Evolutionary conservation across 257 asterid genomes (phyloP), one percentile per base, ranked within the genome.

Genomic region (Scutellaria minor): DNA sequence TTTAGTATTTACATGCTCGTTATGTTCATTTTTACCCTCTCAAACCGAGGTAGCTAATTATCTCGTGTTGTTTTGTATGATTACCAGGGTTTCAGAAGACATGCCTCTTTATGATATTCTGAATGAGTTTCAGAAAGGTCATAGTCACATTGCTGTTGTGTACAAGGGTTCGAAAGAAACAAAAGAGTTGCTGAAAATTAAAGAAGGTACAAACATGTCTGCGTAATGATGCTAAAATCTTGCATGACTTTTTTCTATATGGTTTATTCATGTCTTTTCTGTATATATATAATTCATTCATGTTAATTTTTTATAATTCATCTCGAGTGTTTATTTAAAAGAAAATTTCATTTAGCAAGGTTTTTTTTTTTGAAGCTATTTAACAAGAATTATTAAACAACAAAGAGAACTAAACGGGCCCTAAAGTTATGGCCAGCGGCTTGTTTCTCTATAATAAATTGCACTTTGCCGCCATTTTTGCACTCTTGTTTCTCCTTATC

Each of bases 101-200:
- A 89, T 91, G 84, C 99, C 99, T 59, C 98, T 94, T 46, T 94
- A 94, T 75, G 99, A 94, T 85, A 94, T 94, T 52, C 86, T 94
- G 75, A 94, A 94, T 72, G 99, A 94, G 60, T 94, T 94, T 84
- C 98, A 94, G 78, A 91, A 92, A 88, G 99, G 99, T 53, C 99
- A 94, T 80, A 91, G 99, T 80, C 99, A 94, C 92, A 80, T 94
- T 58, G 99, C 98, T 58, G 97, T 90, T 40, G 98, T 94, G 52
- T 91, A 85, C 68, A 83, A 80, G 83, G 96, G 88, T 81, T 75
- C 91, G 64, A 83, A 88, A 13, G 91, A 85, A 85, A 82, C 81
- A 51, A 87, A 86, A 79, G 94, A 86, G 12, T 67, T 79, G 60
- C 84, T 76, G 75, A 87, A 85, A 52, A 72, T 75, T 70, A 87